Conservation (phyloP, 2,329 filamentous ascomycete species). For the Chalaropsis thielavioides region DNA sequence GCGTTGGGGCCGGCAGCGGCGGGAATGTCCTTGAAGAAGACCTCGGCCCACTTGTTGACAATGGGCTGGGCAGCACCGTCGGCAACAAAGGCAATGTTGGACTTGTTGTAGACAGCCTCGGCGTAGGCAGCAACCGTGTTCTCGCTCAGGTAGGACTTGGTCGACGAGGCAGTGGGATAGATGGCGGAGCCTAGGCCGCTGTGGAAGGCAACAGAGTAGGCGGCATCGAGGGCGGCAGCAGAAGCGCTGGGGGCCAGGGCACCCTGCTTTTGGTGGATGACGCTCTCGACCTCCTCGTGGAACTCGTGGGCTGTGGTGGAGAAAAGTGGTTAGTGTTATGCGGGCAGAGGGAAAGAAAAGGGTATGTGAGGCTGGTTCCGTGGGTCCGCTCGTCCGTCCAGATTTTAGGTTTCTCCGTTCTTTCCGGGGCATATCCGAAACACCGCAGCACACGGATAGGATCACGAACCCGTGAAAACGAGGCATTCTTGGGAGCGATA, state of each 20-base stretch:
- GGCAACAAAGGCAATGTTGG: conserved; percentile 81
- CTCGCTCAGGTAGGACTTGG: conserved; percentile 68
- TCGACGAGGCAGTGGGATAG: conserved; percentile 54
- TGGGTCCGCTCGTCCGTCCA: neutral
- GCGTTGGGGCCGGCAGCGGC: conserved; percentile 32
- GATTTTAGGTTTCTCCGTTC: conserved; percentile 10
- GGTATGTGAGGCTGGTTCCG: neutral
- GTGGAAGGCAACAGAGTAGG: conserved; percentile 81
- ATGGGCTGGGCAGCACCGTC: conserved; percentile 68
- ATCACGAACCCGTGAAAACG: neutral
- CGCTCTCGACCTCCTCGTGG: conserved; percentile 68
- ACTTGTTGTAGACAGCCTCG: conserved; percentile 66
- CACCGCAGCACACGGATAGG: neutral
- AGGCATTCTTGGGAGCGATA: conserved; percentile 5
- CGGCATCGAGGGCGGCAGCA: conserved; percentile 68
- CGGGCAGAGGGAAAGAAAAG: neutral
- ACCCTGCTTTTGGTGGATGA: conserved; percentile 66
- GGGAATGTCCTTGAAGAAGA: conserved; percentile 72
- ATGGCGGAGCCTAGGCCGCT: conserved; percentile 71
- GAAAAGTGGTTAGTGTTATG: conserved; percentile 17
- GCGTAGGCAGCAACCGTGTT: conserved; percentile 63
- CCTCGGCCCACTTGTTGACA: conserved; percentile 75
- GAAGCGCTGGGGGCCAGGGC: conserved; percentile 47
- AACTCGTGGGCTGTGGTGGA: conserved; percentile 61
- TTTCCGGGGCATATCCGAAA: conserved; percentile 14